A percentile compares a stretch with the other conserved stretches of the same genome.
Conservation (phyloP, 2,329 filamentous ascomycete species). For the Rutstroemia sp. region DNA sequence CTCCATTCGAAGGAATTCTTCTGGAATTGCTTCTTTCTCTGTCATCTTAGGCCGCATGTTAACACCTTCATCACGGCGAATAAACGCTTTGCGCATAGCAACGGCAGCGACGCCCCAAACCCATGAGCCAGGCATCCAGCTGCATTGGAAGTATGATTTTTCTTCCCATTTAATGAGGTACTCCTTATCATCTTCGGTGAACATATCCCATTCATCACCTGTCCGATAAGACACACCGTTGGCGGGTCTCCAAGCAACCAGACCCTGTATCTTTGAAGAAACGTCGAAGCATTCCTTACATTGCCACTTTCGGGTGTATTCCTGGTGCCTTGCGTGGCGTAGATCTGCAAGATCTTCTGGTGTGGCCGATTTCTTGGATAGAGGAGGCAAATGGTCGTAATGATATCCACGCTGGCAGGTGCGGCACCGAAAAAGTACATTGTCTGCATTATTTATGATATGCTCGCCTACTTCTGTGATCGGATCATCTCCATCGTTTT, state of each 20-base stretch:
- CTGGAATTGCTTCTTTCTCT: conserved; percentile 72
- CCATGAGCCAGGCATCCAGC: conserved; percentile 88
- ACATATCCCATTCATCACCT: conserved; percentile 44
- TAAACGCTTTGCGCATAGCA: conserved; percentile 66
- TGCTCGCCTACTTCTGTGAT: conserved; percentile 53
- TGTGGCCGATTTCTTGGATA: conserved; percentile 29
- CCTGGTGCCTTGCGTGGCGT: conserved; percentile 55
- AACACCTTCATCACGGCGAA: conserved; percentile 56
- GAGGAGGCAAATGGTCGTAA: conserved; percentile 65
- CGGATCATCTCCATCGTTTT: conserved; percentile 75
- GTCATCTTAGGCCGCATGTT: conserved; percentile 60
- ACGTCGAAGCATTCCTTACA: conserved; percentile 70
- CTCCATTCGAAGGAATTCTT: conserved; percentile 78
- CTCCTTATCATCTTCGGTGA: conserved; percentile 75
- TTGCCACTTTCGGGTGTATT: conserved; percentile 69
- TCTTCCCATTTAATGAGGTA: conserved; percentile 87
- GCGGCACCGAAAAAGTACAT: conserved; percentile 76
- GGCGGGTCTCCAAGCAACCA: conserved; percentile 82
- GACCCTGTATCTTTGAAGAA: conserved; percentile 59
- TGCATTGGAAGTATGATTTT: conserved; percentile 72
- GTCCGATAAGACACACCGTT: conserved; percentile 47
- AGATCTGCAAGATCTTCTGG: conserved; percentile 38
- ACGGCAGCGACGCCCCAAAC: conserved; percentile 62
- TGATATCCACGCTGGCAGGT: conserved; percentile 76
- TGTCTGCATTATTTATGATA: conserved; percentile 67